Conservation (phyloP, 257 asterid species). For the Penstemon newberryi region DNA sequence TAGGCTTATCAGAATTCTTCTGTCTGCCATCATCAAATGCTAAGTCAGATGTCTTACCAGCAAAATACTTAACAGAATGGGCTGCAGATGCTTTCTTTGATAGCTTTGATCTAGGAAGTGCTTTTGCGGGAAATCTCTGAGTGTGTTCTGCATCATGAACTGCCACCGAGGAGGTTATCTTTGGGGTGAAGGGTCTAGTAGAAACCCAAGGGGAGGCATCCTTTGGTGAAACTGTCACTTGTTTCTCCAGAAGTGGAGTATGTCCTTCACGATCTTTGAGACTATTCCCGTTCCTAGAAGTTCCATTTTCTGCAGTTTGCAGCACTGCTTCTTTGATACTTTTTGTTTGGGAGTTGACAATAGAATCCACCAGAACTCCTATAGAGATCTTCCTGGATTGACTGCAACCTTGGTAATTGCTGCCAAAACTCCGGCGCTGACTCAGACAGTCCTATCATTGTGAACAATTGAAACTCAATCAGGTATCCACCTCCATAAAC, state of each 20-base stretch:
- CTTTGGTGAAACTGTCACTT: slow-evolving; percentile 35
- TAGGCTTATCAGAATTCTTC: slow-evolving; percentile 27
- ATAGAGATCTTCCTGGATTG: slow-evolving; percentile 83
- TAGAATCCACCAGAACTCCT: slow-evolving; percentile 65
- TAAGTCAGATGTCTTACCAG: slow-evolving; percentile 32
- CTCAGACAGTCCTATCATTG: slow-evolving; percentile 50
- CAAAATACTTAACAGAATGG: slow-evolving; percentile 42
- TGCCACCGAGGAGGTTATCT: slow-evolving; percentile 37
- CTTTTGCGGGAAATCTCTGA: slow-evolving; percentile 20
- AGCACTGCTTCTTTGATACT: slow-evolving; percentile 32
- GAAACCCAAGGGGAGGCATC: slow-evolving; percentile 65
- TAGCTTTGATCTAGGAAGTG: slow-evolving; percentile 5
- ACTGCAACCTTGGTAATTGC: slow-evolving; percentile 50
- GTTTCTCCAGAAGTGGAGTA: slow-evolving; percentile 39
- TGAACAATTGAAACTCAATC: slow-evolving; percentile 26
- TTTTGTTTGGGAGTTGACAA: slow-evolving; percentile 39
- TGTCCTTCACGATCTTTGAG: slow-evolving; percentile 35
- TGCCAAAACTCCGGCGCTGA: slow-evolving; percentile 50
- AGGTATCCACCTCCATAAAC: slow-evolving; percentile 24
- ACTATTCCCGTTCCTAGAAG: slow-evolving; percentile 35
- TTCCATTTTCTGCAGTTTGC: slow-evolving; percentile 36
- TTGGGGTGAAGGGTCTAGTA: slow-evolving; percentile 47
- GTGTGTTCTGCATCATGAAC: slow-evolving; percentile 43
- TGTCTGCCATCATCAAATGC: slow-evolving; percentile 30
- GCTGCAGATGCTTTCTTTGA: slow-evolving; percentile 13